Evolutionary conservation across 1,284 basidiomycete genomes (phyloP).

Genomic region (Volvariella volvacea): DNA sequence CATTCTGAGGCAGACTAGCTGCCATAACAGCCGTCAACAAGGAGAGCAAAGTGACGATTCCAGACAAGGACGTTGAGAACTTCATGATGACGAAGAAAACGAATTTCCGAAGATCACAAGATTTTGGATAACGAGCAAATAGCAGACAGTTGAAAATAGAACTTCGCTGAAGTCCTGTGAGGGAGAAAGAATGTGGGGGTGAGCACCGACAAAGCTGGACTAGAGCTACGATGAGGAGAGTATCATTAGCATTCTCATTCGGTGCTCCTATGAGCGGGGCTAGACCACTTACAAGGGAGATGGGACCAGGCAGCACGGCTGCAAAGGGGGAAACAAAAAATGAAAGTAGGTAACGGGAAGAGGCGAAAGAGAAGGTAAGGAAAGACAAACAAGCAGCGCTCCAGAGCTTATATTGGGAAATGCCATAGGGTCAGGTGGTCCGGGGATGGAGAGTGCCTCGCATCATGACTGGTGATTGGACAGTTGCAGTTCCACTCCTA

Average conservation of each 20-base stretch:
- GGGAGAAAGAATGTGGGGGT: conserved; percentile 20
- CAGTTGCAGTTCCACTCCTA: too few species aligned
- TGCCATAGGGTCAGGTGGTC: background rate
- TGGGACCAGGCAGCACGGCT: conserved; percentile 34
- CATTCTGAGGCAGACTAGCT: background rate
- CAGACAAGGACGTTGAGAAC: conserved; percentile 35
- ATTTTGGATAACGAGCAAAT: too few species aligned
- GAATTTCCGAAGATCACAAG: conserved; percentile 14
- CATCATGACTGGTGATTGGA: too few species aligned
- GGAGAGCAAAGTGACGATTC: conserved; percentile 35
- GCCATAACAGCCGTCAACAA: conserved; percentile 24
- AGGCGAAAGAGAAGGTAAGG: conserved; percentile 15
- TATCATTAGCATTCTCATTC: too few species aligned
- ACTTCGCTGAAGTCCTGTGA: background rate
- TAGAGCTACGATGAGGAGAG: conserved; percentile 4
- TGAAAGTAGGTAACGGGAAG: conserved; percentile 13
- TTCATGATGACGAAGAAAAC: conserved; percentile 40
- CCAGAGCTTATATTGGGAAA: background rate
- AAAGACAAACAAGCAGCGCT: conserved; percentile 8
- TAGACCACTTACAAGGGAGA: conserved; percentile 14
- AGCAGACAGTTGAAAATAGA: conserved; percentile 12
- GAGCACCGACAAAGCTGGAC: background rate
- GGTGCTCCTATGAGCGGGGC: conserved; percentile 15
- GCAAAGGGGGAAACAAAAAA: conserved; percentile 19
- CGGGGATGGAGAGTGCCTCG: background rate